Evolutionary conservation across 2,329 filamentous ascomycete genomes (phyloP).

Genomic region (Claviceps africana): DNA sequence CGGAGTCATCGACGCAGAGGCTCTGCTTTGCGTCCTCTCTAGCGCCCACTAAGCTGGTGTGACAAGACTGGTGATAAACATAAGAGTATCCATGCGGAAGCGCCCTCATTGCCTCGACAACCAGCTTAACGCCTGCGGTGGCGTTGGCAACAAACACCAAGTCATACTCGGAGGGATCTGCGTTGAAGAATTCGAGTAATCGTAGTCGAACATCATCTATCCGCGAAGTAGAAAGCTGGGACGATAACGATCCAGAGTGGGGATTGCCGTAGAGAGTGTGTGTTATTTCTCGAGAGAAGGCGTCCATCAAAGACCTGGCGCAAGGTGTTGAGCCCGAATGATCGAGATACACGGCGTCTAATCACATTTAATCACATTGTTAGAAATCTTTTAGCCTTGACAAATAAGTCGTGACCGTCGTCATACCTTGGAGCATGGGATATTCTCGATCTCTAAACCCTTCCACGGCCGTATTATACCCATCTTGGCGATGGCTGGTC

Average conservation of each 20-base stretch:
- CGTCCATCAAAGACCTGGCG: constrained; percentile 66
- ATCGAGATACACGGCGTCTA: constrained; percentile 72
- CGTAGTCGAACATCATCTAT: constrained; percentile 64
- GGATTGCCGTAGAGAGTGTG: constrained; percentile 77
- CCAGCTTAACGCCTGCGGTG: constrained; percentile 79
- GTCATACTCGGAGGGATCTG: constrained; percentile 69
- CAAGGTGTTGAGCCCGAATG: constrained; percentile 88
- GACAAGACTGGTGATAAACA: constrained; percentile 68
- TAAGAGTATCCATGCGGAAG: constrained; percentile 62
- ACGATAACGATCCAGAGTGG: constrained; percentile 72
- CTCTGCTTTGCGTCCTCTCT: constrained; percentile 55
- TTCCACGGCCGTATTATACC: constrained; percentile 47
- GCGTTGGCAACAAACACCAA: constrained; percentile 86
- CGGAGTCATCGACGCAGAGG: constrained; percentile 50
- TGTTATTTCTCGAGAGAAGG: constrained; percentile 66
- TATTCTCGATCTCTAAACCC: constrained; percentile 45
- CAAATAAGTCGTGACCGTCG: not conserved
- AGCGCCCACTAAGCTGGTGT: constrained; percentile 76
- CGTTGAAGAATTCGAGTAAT: constrained; percentile 64
- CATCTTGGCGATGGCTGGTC: not conserved
- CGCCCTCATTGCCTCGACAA: constrained; percentile 62
- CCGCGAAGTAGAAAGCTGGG: constrained; percentile 58
- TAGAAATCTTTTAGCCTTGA: not conserved
- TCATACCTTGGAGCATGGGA: constrained; percentile 53
- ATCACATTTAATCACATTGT: constrained; percentile 24